These are phyloP conservation scores for Lathyrus oleraceus DNA, from an alignment of 306 rosid species.

Conservation along the genomic window DNA sequence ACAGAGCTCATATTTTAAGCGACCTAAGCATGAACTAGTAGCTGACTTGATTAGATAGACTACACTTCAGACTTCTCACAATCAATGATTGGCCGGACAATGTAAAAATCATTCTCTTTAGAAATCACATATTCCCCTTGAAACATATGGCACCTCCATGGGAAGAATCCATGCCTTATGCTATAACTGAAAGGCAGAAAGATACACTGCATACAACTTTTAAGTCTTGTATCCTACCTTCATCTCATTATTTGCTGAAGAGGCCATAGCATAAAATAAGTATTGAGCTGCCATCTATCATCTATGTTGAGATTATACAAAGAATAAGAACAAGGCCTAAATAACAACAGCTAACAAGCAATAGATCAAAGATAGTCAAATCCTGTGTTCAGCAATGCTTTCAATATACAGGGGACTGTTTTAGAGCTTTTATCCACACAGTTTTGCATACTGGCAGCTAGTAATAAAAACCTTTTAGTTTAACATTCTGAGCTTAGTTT, in stretches of 20 bases:
- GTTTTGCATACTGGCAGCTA: constrained; percentile 8
- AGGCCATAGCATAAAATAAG: constrained; percentile 47
- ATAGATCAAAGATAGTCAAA: not conserved
- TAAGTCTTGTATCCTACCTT: constrained; percentile 49
- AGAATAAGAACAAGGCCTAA: constrained; percentile 1
- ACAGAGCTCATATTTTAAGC: constrained; percentile 52
- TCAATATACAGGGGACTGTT: not conserved
- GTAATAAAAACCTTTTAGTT: constrained; percentile 4
- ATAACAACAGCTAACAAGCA: constrained; percentile 6
- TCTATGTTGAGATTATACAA: not conserved
- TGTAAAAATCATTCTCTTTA: constrained; percentile 41
- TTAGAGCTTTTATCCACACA: not conserved
- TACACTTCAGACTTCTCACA: not conserved
- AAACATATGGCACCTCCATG: constrained; percentile 63
- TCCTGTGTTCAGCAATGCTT: constrained; percentile 7
- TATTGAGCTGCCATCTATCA: constrained; percentile 41
- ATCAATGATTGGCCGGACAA: not conserved
- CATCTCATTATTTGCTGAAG: constrained; percentile 40
- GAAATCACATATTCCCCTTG: constrained; percentile 48
- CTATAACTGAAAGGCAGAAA: constrained; percentile 48
- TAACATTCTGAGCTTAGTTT: not conserved
- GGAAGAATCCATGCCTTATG: constrained; percentile 52
- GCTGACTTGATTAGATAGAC: constrained; percentile 47
- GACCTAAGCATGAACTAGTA: constrained; percentile 50
- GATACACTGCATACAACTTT: constrained; percentile 54